Percentiles rank a stretch among this genome's conserved stretches.
Evolutionary conservation across 306 rosid species (phyloP).

Genomic region (Phaseolus lunatus): DNA sequence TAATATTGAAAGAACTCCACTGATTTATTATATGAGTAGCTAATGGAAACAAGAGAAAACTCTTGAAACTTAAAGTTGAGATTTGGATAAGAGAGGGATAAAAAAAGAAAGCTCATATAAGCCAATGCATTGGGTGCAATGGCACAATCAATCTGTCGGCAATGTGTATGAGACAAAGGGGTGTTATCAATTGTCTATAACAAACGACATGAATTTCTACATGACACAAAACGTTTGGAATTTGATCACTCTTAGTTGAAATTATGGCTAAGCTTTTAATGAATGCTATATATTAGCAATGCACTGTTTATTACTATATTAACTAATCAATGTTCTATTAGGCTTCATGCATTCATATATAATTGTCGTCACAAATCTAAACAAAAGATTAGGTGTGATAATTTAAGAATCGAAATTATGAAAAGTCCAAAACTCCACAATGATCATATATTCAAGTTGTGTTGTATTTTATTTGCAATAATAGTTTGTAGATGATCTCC

Average conservation of each 20-base stretch:
- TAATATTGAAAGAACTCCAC: background rate
- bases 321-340: background rate
- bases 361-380: conserved; percentile 36
- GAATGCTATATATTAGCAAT: conserved; percentile 1
- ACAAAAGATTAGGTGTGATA: conserved; percentile 50
- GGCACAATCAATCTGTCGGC: conserved; percentile 49
- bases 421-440: background rate
- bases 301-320: too few relatives aligned
- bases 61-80: background rate
- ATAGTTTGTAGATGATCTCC: conserved; percentile 15
- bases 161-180: background rate
- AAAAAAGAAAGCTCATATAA: background rate
- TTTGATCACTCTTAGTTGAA: conserved; percentile 27
- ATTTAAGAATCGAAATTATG: conserved; percentile 17
- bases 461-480: conserved; percentile 10
- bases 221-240: background rate
- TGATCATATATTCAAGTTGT: conserved; percentile 2
- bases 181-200: background rate
- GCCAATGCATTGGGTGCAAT: conserved; percentile 38
- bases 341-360: conserved; percentile 7
- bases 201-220: conserved; percentile 13
- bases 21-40: background rate
- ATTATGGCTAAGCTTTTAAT: conserved; percentile 23
- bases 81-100: conserved; percentile 9
- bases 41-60: background rate